phyloP scores from a whole-genome alignment of 2,329 filamentous ascomycete genomes.

The Lasiodiplodia hormozganensis region DNA sequence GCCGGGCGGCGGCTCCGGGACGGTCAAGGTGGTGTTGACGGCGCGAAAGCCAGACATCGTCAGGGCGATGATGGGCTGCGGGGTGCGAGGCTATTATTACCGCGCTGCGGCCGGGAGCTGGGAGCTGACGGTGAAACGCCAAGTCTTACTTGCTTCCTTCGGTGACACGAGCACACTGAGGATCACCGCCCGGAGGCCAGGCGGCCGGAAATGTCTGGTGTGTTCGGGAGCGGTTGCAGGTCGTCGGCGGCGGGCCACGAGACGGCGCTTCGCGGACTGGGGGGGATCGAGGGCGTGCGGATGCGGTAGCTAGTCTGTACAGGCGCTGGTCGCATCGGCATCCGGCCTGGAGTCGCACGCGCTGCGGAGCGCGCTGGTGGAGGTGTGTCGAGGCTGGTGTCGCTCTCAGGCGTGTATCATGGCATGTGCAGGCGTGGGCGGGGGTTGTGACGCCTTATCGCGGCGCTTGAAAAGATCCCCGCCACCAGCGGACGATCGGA shows the following conservation, averaged over 20 bases:
- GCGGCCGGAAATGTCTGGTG: conserved; percentile 28
- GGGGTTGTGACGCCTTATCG: conserved; percentile 28
- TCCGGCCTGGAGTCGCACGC: conserved; percentile 27
- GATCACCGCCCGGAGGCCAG: conserved; percentile 30
- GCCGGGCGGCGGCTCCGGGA: conserved; percentile 50
- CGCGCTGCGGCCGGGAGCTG: conserved; percentile 24
- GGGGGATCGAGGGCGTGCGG: conserved; percentile 13
- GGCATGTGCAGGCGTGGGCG: conserved; percentile 22
- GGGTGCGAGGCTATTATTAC: conserved; percentile 30
- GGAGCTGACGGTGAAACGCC: conserved; percentile 31
- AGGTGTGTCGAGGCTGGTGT: conserved; percentile 21
- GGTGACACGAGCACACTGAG: conserved; percentile 29
- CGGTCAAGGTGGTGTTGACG: conserved; percentile 63
- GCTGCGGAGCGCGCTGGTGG: conserved; percentile 14
- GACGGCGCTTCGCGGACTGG: conserved; percentile 11
- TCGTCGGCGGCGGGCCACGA: conserved; percentile 16
- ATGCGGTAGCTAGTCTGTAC: conserved; percentile 15
- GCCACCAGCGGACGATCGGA: conserved; percentile 26
- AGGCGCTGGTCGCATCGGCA: conserved; percentile 28
- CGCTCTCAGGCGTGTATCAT: conserved; percentile 27
- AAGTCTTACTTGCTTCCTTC: conserved; percentile 30
- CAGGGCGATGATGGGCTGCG: conserved; percentile 23
- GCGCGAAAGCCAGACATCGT: conserved; percentile 66
- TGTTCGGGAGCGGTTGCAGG: conserved; percentile 25
- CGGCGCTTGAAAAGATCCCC: conserved; percentile 24